Base-by-base conservation (phyloP, 768 basidiomycete species). In the Hemileccinum impolitum region DNA sequence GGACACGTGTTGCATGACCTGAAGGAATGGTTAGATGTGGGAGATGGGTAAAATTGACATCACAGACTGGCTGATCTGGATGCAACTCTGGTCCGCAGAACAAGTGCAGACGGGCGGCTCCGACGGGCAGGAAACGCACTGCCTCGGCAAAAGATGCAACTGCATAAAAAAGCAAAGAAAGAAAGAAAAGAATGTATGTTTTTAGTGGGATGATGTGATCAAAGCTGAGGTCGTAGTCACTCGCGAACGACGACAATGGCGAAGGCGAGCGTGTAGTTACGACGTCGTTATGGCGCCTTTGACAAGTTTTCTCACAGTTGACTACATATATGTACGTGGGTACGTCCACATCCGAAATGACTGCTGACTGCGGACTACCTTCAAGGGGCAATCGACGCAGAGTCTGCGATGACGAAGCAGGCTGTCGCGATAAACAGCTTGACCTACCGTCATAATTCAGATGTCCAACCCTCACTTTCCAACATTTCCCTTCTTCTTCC, bases 401-500 rank as follows among this genome's bases (percentile, higher is more conserved):
- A n/a, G n/a, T n/a, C n/a, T n/a, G n/a, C n/a, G 13, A 30, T 36
- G 5, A 7, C 6, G 18, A 26, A 50, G 32, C 44, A 34, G 26
- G 42, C 56, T 45, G 68, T 71, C 55, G 62, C 75, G 30, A 74
- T 85, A 4, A 54, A 58, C 7, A 67, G 72, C 46, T 67, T 91
- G 17, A 81, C 85, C 6, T 94, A 84, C 65, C 46, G 64, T 13
- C 84, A 90, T 58, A 68, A 65, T 18, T 56, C 72, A 7, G 56
- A 52, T 40, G 53, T 59, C 4, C 62, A 70, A 3, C 75, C 81
- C 2, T 80, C 90, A 1, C 78, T 99, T 34, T 55, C 70, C 10
- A 72, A 85, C 57, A 74, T 97, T 53, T 73, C 73, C 55, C 70
- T 98, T 25, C 56, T 73, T 45, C 78, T 98, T 4, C 81, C 82